phyloP scores from a whole-genome alignment of 2,329 filamentous ascomycete genomes.

The Calcarisporium arbuscula region DNA sequence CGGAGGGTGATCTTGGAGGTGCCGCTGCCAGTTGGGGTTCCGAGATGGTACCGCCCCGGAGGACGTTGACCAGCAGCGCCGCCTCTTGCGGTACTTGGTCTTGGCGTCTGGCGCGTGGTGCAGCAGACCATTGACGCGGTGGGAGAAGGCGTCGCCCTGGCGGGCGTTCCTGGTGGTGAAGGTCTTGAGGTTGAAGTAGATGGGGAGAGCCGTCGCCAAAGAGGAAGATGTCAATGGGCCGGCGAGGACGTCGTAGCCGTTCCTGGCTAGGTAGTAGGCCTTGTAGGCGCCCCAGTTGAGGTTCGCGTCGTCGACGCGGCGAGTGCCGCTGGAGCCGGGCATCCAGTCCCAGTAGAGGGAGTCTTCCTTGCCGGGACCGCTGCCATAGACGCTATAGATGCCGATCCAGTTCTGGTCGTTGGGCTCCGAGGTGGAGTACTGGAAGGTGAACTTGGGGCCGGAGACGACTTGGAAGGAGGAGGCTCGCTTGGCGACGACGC shows the following conservation, averaged over 20 bases:
- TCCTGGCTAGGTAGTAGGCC: constrained; percentile 29
- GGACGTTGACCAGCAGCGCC: constrained; percentile 31
- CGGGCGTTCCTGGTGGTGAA: constrained; percentile 30
- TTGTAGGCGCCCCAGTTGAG: constrained; percentile 25
- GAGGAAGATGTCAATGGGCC: constrained; percentile 23
- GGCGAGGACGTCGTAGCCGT: constrained; percentile 29
- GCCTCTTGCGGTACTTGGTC: constrained; percentile 23
- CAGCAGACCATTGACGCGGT: constrained; percentile 26
- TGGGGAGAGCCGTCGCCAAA: constrained; percentile 13
- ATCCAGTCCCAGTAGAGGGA: constrained; percentile 29
- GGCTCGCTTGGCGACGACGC: constrained; percentile 2
- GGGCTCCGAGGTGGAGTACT: constrained; percentile 23
- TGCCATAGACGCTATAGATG: constrained; percentile 25
- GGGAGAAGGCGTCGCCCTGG: constrained; percentile 24
- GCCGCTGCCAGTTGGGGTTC: no score
- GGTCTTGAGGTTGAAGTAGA: constrained; percentile 22
- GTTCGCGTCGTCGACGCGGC: constrained; percentile 16
- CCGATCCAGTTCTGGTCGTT: constrained; percentile 31
- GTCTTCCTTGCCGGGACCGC: constrained; percentile 25
- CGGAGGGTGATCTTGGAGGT: constrained; percentile 18
- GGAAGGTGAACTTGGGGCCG: constrained; percentile 23
- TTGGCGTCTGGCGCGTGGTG: constrained; percentile 15
- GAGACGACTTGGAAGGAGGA: constrained; percentile 6
- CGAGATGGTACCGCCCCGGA: constrained; percentile 24
- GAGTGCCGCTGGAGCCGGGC: constrained; percentile 17